Conservation (phyloP, 2,329 filamentous ascomycete species). For the Alternaria solani region DNA sequence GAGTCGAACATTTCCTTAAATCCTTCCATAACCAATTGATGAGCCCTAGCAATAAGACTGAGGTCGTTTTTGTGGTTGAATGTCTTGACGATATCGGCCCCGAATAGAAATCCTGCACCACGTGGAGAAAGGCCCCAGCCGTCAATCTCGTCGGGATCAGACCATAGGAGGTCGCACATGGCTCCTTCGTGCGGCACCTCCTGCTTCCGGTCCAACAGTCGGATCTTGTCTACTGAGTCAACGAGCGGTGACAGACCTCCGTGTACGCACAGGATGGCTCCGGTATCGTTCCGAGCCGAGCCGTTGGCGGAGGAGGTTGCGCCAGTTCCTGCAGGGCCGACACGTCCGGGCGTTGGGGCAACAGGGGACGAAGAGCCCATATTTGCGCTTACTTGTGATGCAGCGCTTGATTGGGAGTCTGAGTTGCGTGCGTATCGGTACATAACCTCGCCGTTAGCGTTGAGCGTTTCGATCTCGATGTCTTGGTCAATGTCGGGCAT, state of each 20-base stretch:
- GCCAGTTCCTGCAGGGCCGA: conserved; percentile 80
- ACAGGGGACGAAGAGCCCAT: conserved; percentile 47
- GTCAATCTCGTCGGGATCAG: conserved; percentile 96
- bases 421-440: conserved; percentile 69
- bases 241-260: conserved; percentile 91
- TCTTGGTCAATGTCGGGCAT: conserved; percentile 69
- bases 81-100: conserved; percentile 88
- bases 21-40: conserved; percentile 98
- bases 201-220: conserved; percentile 90
- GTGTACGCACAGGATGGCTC: conserved; percentile 91
- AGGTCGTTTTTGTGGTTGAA: conserved; percentile 97
- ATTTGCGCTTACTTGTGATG: conserved; percentile 43
- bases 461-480: conserved; percentile 91
- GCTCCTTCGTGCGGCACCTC: conserved; percentile 98
- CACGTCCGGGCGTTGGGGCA: conserved; percentile 58
- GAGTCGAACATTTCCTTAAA: conserved; percentile 97
- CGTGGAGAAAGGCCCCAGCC: conserved; percentile 95
- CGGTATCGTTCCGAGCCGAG: conserved; percentile 60
- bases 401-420: conserved; percentile 48
- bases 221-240: conserved; percentile 93
- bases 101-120: conserved; percentile 94
- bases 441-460: conserved; percentile 81
- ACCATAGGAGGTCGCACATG: conserved; percentile 99
- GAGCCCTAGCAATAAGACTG: conserved; percentile 88
- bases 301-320: conserved; percentile 74